phyloP scores from a whole-genome alignment of 2,329 filamentous ascomycete species.

The Ophiostoma australiae region DNA sequence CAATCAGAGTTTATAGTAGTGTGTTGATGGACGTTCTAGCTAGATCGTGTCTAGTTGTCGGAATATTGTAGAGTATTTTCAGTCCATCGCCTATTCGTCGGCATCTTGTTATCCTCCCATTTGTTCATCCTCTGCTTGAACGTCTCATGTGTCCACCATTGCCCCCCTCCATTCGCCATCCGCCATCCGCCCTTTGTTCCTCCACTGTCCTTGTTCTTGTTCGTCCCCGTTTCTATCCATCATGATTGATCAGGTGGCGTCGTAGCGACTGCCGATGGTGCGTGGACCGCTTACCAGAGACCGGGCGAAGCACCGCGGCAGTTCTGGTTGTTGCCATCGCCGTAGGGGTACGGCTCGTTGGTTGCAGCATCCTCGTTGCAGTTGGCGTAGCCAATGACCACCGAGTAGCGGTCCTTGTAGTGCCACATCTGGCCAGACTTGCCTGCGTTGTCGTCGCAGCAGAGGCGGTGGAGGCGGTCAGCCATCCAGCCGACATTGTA shows the following conservation, averaged over 20 bases:
- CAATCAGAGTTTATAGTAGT: not conserved
- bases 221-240: not conserved
- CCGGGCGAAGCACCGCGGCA: slow-evolving; percentile 11
- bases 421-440: slow-evolving; percentile 25
- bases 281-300: not conserved
- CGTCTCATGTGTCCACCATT: not conserved
- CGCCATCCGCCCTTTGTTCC: not conserved
- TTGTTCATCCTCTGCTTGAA: not conserved
- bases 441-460: slow-evolving; percentile 22
- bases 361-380: slow-evolving; percentile 14
- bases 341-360: slow-evolving; percentile 18
- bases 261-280: not conserved
- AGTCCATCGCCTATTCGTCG: not conserved
- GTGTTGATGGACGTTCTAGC: not conserved
- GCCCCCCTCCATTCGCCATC: not conserved
- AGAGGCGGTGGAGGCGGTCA: slow-evolving; percentile 21
- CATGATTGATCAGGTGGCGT: not conserved
- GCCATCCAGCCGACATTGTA: slow-evolving; percentile 25
- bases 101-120: not conserved
- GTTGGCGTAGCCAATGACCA: slow-evolving; percentile 24
- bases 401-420: slow-evolving; percentile 19
- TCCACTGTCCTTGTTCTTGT: not conserved
- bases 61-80: not conserved
- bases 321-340: slow-evolving; percentile 17
- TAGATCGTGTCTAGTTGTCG: not conserved